Evolutionary conservation across 441 rosid species (phyloP), one percentile per base, ranked within the genome.

Genomic region (Gossypium armourianum): DNA sequence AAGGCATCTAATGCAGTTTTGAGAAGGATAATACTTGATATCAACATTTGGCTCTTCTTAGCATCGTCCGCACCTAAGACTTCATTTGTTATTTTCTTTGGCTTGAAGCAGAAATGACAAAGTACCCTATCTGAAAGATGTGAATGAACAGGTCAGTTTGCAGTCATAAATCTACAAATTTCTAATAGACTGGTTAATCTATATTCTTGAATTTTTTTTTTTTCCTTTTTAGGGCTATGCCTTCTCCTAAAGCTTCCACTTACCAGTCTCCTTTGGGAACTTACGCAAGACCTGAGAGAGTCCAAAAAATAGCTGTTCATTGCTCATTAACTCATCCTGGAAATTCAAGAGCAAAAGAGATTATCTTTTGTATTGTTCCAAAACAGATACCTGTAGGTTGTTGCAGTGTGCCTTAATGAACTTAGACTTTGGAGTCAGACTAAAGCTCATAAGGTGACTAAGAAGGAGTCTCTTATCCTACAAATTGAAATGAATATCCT

Each of bases 71-170:
- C 75, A 70, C 84, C 87, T 69, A 83, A 28, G 74, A 85, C 88
- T 72, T 84, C 92, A 69, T 82, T 86, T 7, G 89, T 82, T 73
- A 94, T 88, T 84, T 85, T 94, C 85, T 85, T 90, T 55, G 86
- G 89, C 90, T 90, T 94, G 84, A 89, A 94, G 89, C 97, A 94
- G 88, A 94, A 92, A 78, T 94, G 93, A 83, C 99, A 94, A 71
- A 90, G 97, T 47, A 94, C 92, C 72, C 97, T 85, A 81, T 94
- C 99, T 94, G 89, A 68, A 75, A 62, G 29, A 77, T 65, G 69
- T 74, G 70, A 47, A 79, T 29, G 70, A 70, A 60, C 45, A 74
- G 15, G 13, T 80, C 56, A 52, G 60, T 47, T 65, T 36, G 72
- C 71, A 55, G 63, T 58, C 75, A 68, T 57, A 71, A 40, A 69